Evolutionary conservation across 176 grass and related monocot species (phyloP).

Genomic region (Eremochloa ophiuroides): DNA sequence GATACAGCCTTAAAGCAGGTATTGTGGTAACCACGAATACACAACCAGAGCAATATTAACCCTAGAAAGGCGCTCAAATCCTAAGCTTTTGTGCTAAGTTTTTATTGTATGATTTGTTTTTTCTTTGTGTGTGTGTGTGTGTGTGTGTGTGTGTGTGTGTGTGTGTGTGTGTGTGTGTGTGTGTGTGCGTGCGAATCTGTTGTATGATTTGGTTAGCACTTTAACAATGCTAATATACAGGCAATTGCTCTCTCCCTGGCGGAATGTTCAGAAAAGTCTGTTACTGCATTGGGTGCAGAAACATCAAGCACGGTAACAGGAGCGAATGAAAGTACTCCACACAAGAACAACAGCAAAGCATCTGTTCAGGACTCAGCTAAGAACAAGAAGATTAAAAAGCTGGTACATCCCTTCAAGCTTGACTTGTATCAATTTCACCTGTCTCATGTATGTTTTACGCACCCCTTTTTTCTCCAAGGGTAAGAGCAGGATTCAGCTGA

Average conservation of each 20-base stretch:
- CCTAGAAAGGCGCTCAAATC: not conserved
- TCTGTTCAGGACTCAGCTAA: slow-evolving; percentile 27
- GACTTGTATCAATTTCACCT: not conserved
- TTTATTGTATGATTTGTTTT: not conserved
- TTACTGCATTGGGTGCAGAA: not conserved
- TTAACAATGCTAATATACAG: slow-evolving; percentile 39
- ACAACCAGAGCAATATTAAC: not conserved
- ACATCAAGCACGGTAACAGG: slow-evolving; percentile 11
- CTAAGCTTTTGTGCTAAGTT: not conserved
- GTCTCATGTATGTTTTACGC: not conserved
- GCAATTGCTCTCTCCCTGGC: slow-evolving; percentile 79
- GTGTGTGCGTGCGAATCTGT: too few relatives aligned
- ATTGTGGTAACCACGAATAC: slow-evolving; percentile 14
- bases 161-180: too few relatives aligned
- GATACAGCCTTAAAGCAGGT: slow-evolving; percentile 67
- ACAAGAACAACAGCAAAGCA: slow-evolving; percentile 27
- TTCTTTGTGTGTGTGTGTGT: too few relatives aligned
- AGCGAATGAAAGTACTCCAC: slow-evolving; percentile 21
- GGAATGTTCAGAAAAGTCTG: slow-evolving; percentile 25
- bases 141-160: too few relatives aligned
- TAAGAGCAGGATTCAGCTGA: slow-evolving; percentile 79
- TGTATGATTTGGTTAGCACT: not conserved
- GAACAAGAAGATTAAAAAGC: slow-evolving; percentile 50
- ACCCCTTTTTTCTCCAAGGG: slow-evolving; percentile 33
- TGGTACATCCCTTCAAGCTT: slow-evolving; percentile 32